Evolutionary conservation across 805 yeast species (phyloP).

Genomic region (Candida patagonica): DNA sequence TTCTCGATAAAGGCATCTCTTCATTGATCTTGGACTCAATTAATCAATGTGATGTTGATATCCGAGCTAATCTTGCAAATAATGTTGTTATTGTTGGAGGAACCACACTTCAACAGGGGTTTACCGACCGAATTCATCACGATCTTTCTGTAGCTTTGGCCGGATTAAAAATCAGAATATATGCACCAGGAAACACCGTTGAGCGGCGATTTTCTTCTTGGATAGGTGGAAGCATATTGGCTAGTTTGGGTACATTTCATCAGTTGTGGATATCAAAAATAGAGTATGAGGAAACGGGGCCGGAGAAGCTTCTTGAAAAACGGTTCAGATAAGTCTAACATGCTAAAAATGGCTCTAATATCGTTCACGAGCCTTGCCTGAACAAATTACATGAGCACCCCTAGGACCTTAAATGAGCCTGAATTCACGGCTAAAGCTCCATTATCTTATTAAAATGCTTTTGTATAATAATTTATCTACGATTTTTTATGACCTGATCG

Average conservation of each 20-base stretch:
- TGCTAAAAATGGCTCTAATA: background rate
- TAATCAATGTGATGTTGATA: constrained; percentile 64
- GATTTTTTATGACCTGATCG: no score
- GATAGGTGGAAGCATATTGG: constrained; percentile 86
- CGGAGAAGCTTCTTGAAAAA: constrained; percentile 66
- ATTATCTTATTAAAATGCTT: background rate
- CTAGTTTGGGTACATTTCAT: constrained; percentile 88
- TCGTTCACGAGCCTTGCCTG: background rate
- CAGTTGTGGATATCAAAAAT: constrained; percentile 90
- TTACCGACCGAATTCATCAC: constrained; percentile 63
- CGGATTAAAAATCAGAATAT: constrained; percentile 74
- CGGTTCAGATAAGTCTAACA: constrained; percentile 70
- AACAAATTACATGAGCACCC: background rate
- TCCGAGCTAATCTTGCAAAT: constrained; percentile 79
- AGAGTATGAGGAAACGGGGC: constrained; percentile 85
- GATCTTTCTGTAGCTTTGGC: constrained; percentile 68
- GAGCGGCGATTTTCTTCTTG: constrained; percentile 79
- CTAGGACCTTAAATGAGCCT: no score
- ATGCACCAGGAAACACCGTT: constrained; percentile 60
- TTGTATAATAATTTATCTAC: no score
- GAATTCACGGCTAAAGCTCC: no score
- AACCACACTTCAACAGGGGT: constrained; percentile 67
- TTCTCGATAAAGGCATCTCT: constrained; percentile 35
- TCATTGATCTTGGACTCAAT: constrained; percentile 48
- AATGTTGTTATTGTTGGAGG: constrained; percentile 86